Base-by-base conservation (phyloP, 2,329 filamentous ascomycete species). In the Aspergillus ochraceus region DNA sequence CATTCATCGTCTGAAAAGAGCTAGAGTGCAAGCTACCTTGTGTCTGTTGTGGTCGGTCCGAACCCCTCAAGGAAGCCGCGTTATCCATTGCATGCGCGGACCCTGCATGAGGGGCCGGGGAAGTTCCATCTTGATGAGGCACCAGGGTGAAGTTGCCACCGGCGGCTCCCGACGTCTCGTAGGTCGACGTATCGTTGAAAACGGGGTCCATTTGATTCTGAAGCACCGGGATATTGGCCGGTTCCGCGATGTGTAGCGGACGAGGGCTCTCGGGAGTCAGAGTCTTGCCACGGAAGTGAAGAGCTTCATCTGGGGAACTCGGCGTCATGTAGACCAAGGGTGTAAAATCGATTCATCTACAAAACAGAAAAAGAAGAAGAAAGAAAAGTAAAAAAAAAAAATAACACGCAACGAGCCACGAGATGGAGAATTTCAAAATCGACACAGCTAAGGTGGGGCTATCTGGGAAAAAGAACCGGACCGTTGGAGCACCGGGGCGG, bases 261-360 rank as follows among this genome's bases (percentile, higher is more conserved):
- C 88, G 86, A 70, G 89, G 89, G 72, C 87, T 90, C 71, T 89
- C 85, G 64, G 89, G 88, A 71, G 87, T 89, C 70, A 89, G 78
- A 65, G 84, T 84, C 74, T 87, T 84, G 77, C 86, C 86, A 72
- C 83, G 84, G 73, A 87, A 85, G 74, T 88, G 84, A 82, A 78
- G 70, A 55, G 74, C 76, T 71, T 80, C 78, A 73, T 79, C 73
- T 58, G 74, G 76, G 65, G 74, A 78, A 77, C 79, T 81, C 74
- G 79, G 78, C 74, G 78, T 83, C 83, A 86, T 86, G 76, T 81
- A 83, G 74, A 71, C 68, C 72, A 74, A 69, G 68, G 62, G 64
- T 66, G 68, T 66, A 68, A 66, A 70, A 70, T 60, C 65, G 71
- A 74, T 74, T 76, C 76, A 78, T 78, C 71, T 76, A 76, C 73